A percentile compares a stretch with the other conserved stretches of the same genome.
Evolutionary conservation across 2,329 filamentous ascomycete genomes (phyloP).

Genomic region (Hymenoscyphus fraxineus): DNA sequence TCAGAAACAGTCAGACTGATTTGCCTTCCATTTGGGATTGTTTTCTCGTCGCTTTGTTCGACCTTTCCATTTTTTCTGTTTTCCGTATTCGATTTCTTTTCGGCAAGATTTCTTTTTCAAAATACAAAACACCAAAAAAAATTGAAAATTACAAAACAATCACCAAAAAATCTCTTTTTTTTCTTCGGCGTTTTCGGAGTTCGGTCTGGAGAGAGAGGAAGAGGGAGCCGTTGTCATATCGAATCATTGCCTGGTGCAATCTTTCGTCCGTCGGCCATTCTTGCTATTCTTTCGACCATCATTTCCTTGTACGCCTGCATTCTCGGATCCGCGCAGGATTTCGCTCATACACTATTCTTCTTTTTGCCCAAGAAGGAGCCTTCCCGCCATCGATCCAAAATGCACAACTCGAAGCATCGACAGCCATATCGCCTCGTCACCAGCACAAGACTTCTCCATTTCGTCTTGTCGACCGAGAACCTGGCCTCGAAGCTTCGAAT

Average conservation of each 20-base stretch:
- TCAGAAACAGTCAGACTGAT: neutral
- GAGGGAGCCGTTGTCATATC: too few relatives aligned
- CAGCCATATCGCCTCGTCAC: neutral
- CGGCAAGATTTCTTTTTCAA: neutral
- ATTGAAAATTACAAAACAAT: neutral
- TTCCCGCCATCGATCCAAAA: neutral
- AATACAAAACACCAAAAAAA: neutral
- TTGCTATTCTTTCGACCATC: too few relatives aligned
- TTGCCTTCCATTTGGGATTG: neutral
- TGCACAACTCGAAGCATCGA: neutral
- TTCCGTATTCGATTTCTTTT: slow-evolving; percentile 1
- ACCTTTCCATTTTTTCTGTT: neutral
- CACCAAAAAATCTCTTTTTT: neutral
- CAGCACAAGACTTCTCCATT: neutral
- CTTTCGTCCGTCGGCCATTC: too few relatives aligned
- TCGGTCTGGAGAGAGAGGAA: neutral
- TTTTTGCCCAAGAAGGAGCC: neutral
- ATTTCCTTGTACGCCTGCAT: too few relatives aligned
- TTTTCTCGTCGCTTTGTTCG: neutral
- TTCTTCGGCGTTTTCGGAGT: neutral
- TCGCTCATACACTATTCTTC: neutral
- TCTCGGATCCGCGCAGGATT: neutral
- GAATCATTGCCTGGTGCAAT: too few relatives aligned
- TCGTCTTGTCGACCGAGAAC: neutral
- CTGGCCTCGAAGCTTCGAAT: neutral